These are phyloP conservation scores for Grigorovia humatica DNA, from an alignment of 805 yeast genomes.

Conservation along the genomic window DNA sequence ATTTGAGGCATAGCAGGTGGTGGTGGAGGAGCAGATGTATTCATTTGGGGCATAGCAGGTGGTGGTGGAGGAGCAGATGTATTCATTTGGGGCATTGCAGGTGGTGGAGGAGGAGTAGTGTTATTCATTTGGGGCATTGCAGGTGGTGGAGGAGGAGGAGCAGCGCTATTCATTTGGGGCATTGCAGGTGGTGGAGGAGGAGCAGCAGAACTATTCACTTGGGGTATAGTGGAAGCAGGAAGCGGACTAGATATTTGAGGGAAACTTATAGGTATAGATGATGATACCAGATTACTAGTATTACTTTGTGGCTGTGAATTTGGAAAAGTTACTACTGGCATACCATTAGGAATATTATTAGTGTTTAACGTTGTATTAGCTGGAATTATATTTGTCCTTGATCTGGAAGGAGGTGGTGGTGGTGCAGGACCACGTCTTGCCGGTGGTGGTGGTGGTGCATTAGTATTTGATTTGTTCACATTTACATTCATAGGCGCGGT, in stretches of 20 bases:
- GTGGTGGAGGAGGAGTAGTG: slow-evolving; percentile 11
- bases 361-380: not conserved
- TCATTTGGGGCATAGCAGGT: slow-evolving; percentile 1
- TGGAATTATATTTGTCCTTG: slow-evolving; percentile 7
- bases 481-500: not conserved
- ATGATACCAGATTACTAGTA: not conserved
- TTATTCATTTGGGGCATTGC: slow-evolving; percentile 9
- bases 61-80: slow-evolving; percentile 11
- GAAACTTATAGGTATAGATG: not conserved
- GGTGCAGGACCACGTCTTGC: slow-evolving; percentile 14
- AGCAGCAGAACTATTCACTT: slow-evolving; percentile 1
- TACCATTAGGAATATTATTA: not conserved
- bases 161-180: slow-evolving; percentile 6
- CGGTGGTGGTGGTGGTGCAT: slow-evolving; percentile 17
- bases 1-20: slow-evolving; percentile 12
- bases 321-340: not conserved
- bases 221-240: slow-evolving; percentile 6
- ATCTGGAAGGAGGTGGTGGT: slow-evolving; percentile 16
- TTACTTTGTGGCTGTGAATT: not conserved
- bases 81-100: slow-evolving; percentile 17
- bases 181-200: slow-evolving; percentile 4
- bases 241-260: not conserved
- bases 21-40: slow-evolving; percentile 4
- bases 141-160: slow-evolving; percentile 9
- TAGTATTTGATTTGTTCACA: slow-evolving; percentile 5